These are phyloP conservation scores for Xylaria digitata DNA, from an alignment of 2,329 filamentous ascomycete species.

Conservation along the genomic window DNA sequence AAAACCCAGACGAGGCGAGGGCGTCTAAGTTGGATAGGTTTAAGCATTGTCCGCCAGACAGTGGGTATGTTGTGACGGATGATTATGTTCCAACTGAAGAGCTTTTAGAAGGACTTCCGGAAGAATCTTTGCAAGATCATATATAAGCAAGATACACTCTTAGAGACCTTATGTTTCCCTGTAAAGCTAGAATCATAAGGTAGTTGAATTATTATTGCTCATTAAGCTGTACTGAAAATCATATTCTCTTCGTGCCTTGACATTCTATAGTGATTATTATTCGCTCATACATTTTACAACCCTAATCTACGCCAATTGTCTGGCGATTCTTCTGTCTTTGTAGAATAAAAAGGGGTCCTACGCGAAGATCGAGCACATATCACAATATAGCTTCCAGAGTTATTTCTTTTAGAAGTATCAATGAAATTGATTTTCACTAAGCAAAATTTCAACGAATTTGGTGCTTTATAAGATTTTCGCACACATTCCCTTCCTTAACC, in stretches of 20 bases:
- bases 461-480: neutral
- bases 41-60: conserved; percentile 36
- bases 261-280: too few species aligned
- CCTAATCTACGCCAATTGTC: too few species aligned
- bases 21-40: conserved; percentile 33
- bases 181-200: too few species aligned
- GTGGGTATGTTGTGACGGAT: conserved; percentile 32
- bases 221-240: too few species aligned
- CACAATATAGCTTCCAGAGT: too few species aligned
- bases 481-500: neutral
- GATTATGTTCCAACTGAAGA: conserved; percentile 31
- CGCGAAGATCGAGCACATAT: too few species aligned
- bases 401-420: neutral
- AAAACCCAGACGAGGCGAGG: conserved; percentile 16
- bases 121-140: conserved; percentile 29
- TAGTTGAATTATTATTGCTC: too few species aligned
- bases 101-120: conserved; percentile 33
- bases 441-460: neutral
- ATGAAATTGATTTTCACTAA: neutral
- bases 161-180: too few species aligned
- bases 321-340: too few species aligned
- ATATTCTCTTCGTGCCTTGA: too few species aligned
- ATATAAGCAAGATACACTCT: neutral
- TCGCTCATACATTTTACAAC: too few species aligned
- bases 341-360: too few species aligned